A percentile compares a stretch with the other conserved stretches of the same genome.
Evolutionary conservation across 768 basidiomycete species (phyloP).

Genomic region (Megacollybia marginata): DNA sequence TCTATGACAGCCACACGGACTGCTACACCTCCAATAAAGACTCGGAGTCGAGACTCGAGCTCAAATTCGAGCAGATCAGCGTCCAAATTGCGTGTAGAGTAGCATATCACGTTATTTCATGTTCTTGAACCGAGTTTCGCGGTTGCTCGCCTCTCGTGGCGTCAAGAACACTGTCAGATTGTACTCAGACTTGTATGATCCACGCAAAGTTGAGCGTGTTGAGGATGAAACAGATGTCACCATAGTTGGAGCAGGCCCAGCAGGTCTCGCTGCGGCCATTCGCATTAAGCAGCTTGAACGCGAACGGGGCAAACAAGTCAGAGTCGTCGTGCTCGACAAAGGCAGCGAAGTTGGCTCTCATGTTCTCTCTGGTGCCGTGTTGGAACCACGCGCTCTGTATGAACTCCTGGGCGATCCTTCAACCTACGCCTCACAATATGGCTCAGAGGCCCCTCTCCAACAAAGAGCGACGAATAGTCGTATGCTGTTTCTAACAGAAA

Average conservation of each 20-base stretch:
- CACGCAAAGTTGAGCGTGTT: slow-evolving; percentile 65
- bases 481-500: slow-evolving; percentile 82
- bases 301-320: slow-evolving; percentile 69
- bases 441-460: slow-evolving; percentile 63
- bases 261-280: slow-evolving; percentile 94
- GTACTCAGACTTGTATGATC: slow-evolving; percentile 30
- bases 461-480: slow-evolving; percentile 69
- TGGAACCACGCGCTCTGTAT: slow-evolving; percentile 87
- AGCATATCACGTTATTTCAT: not conserved
- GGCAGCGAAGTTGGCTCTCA: slow-evolving; percentile 93
- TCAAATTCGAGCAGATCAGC: not conserved
- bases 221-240: slow-evolving; percentile 93
- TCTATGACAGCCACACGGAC: not conserved
- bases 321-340: slow-evolving; percentile 95
- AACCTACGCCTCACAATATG: slow-evolving; percentile 3
- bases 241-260: slow-evolving; percentile 94
- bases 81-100: not conserved
- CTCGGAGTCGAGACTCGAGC: not conserved
- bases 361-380: slow-evolving; percentile 91
- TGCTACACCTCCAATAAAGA: not conserved
- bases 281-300: slow-evolving; percentile 87
- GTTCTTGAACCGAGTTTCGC: not conserved
- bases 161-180: not conserved
- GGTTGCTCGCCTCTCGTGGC: not conserved
- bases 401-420: slow-evolving; percentile 51